Evolutionary conservation across 2,329 filamentous ascomycete species (phyloP), one percentile per base, ranked within the genome.

Genomic region (Arthrinium puccinioides): DNA sequence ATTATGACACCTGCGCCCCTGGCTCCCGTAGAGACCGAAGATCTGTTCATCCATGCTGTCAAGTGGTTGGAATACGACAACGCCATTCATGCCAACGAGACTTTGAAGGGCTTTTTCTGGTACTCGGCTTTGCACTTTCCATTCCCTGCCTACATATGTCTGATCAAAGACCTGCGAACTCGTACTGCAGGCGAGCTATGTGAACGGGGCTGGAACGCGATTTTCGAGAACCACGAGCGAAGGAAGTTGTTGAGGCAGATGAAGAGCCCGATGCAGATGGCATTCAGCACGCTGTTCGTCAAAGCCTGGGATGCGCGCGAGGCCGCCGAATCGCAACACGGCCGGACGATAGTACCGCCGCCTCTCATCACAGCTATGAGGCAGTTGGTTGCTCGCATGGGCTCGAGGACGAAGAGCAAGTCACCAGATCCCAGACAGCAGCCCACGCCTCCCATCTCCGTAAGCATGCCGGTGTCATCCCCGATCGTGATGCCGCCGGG

Each of bases 231-330:
- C 52, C 68, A 76, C 48, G 67, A 73, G 6, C 62, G 66, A 20
- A 61, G 75, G 28, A 66, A 69, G 2, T 56, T 76, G 35, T 60
- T 64, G 23, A 65, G 65, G 29, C 66, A 70, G 40, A 56, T 70
- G 32, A 66, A 69, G 34, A 77, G 64, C 29, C 76, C 75, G 6
- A 65, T 79, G 59, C 74, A 79, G 47, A 58, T 71, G 21, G 70
- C 71, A 1, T 77, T 83, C 43, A 70, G 72, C 1, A 62, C 63
- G 15, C 64, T 74, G 14, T 73, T 83, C 27, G 57, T 82, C 40
- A 79, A 77, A 48, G 76, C 77, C 0, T 83, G 79, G 79, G 69
- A 73, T 29, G 72, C 72, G 3, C 69, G 71, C 38, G 70, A 71
- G 46, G 60, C 65, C 2, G 68, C 69, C 10, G 64, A 70, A 44